Evolutionary conservation across 352 stramenopile genomes (phyloP), one percentile per base, ranked within the genome.

Genomic region (Phytopythium sindhum): DNA sequence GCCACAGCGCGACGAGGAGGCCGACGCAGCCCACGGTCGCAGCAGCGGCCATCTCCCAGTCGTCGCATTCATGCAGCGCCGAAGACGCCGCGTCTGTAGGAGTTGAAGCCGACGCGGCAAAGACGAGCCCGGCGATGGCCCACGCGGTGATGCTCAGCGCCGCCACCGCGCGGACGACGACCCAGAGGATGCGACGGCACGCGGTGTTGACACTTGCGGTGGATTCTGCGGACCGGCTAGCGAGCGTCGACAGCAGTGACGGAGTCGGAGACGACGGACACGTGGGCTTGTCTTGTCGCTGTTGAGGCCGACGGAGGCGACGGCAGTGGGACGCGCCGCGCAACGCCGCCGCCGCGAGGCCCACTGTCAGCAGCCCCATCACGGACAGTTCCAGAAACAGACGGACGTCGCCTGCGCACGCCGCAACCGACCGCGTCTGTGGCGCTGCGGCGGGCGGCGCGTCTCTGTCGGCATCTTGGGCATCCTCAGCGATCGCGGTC

Each of bases 371-470:
- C 12, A 61, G 33, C 19, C 37, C 24, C 23, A 61, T 33, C 9
- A 31, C 55, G 7, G 55, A 61, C n/a, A 61, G 39, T 35, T 61
- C 55, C 37, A 61, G 55, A 48, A 61, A 61, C 55, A 61, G 55
- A 33, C 37, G 33, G 24, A 48, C 55, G 55, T 51, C 55, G 55
- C 41, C 55, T 14, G 35, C 26, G 55, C 55, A 61, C 39, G 55
- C 35, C 55, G 55, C 55, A 61, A 73, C 66, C 63, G 71, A 66
- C 24, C 23, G 23, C 23, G 23, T 28, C 47, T 35, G 47, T 53
- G 47, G 47, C 26, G 65, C 54, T 19, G 65, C 59, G 7, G 61
- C 54, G 1, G 28, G 26, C 9, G 26, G 21, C 8, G 19, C 31
- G n/a, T 24, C 51, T 45, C 52, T 58, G 57, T 24, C 31, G 17